Evolutionary conservation across 208 protist genomes (phyloP).

Genomic region (Leishmania guyanensis): DNA sequence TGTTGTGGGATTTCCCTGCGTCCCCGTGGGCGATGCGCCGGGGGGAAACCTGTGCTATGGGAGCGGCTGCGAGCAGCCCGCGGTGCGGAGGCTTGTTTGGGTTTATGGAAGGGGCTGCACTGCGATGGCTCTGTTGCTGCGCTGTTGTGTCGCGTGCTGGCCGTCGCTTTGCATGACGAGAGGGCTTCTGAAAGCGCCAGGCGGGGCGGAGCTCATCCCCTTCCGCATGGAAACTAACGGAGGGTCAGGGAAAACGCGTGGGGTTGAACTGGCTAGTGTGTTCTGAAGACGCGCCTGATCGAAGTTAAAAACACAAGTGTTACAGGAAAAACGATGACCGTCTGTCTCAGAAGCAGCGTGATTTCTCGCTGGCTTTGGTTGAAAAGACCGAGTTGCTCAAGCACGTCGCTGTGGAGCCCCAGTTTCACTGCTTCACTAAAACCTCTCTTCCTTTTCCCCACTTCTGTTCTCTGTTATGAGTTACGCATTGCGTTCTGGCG

Average conservation of each 20-base stretch:
- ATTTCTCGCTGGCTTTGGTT: background rate
- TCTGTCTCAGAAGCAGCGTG: background rate
- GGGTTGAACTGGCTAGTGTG: background rate
- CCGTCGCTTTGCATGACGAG: background rate
- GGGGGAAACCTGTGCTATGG: no score
- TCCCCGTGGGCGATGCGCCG: no score
- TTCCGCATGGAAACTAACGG: no score
- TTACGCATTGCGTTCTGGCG: background rate
- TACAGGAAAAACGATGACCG: background rate
- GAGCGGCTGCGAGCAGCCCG: no score
- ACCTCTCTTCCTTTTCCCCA: background rate
- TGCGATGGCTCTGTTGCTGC: no score
- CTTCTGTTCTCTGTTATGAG: background rate
- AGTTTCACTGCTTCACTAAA: background rate
- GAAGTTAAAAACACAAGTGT: background rate
- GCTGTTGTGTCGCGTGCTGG: background rate
- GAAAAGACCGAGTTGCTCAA: background rate
- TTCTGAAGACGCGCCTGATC: background rate
- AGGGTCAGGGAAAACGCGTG: background rate
- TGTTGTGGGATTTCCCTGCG: background rate
- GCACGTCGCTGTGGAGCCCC: background rate
- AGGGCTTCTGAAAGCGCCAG: background rate
- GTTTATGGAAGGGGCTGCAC: no score
- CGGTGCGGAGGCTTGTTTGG: no score
- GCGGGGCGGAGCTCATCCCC: no score